These are phyloP conservation scores for Camelina hispida DNA, from an alignment of 345 rosid genomes.

Conservation along the genomic window DNA sequence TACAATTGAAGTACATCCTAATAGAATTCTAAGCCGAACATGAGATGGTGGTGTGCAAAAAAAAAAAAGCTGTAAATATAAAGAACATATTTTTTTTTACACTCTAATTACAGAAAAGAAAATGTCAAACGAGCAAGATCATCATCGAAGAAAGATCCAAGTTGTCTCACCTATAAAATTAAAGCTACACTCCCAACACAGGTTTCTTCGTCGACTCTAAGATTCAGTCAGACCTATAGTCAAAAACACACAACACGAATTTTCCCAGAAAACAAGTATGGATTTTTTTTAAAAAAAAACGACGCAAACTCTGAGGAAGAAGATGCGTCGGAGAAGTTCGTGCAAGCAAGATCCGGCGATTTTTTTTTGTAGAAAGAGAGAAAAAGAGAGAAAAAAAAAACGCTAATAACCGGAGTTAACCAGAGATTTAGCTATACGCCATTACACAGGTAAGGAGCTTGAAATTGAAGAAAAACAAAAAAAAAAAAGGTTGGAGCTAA, in stretches of 20 bases:
- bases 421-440: conserved; percentile 2
- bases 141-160: conserved; percentile 17
- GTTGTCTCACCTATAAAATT: conserved; percentile 26
- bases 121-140: conserved; percentile 3
- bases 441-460: not conserved
- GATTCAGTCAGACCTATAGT: not conserved
- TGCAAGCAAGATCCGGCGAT: conserved; percentile 14
- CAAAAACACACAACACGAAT: not conserved
- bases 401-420: not conserved
- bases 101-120: not conserved
- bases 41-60: not conserved
- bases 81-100: not conserved
- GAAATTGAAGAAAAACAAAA: not conserved
- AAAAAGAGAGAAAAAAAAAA: not conserved
- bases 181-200: conserved; percentile 10
- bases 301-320: not conserved
- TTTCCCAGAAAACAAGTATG: not conserved
- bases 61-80: not conserved
- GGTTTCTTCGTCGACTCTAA: conserved; percentile 18
- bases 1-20: not conserved
- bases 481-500: not conserved
- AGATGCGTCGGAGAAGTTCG: not conserved
- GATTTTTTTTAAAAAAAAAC: not conserved
- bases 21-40: not conserved
- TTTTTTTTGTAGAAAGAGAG: not conserved